A percentile compares a stretch with the other conserved stretches of the same genome.
These are phyloP conservation scores for Trichoderma orchidacearum DNA, from an alignment of 495 filamentous ascomycete genomes.

Conservation along the genomic window DNA sequence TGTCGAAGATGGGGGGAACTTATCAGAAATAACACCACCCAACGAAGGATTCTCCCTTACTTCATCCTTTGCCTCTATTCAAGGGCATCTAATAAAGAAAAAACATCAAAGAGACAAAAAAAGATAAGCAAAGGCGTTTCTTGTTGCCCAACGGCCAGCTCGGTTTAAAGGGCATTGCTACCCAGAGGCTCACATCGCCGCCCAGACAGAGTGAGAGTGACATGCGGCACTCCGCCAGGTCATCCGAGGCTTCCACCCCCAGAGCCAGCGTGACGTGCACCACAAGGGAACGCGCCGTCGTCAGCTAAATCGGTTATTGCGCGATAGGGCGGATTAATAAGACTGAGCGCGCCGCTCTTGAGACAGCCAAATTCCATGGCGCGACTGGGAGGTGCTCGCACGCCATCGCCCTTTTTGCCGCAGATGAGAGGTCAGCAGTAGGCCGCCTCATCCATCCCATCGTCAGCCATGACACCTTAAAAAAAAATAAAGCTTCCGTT, in stretches of 20 bases:
- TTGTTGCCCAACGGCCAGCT: background rate
- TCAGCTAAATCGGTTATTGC: background rate
- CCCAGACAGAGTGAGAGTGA: background rate
- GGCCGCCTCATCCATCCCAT: background rate
- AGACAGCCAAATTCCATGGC: background rate
- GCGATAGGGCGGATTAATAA: background rate
- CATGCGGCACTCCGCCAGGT: background rate
- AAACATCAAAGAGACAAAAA: background rate
- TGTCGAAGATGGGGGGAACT: too few relatives aligned
- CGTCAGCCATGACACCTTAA: too few relatives aligned
- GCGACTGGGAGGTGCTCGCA: background rate
- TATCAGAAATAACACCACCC: too few relatives aligned
- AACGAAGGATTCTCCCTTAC: too few relatives aligned
- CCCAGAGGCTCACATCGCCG: background rate
- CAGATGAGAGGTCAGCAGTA: background rate
- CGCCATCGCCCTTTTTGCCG: background rate
- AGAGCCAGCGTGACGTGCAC: background rate
- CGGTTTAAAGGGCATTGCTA: background rate
- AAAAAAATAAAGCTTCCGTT: too few relatives aligned
- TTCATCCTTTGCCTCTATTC: too few relatives aligned
- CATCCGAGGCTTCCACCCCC: background rate
- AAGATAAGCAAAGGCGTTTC: background rate
- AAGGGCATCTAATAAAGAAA: background rate
- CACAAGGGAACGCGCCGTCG: background rate
- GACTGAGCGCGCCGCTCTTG: background rate